Evolutionary conservation across 768 basidiomycete genomes (phyloP).

Genomic region (Hygrocybe punicea): DNA sequence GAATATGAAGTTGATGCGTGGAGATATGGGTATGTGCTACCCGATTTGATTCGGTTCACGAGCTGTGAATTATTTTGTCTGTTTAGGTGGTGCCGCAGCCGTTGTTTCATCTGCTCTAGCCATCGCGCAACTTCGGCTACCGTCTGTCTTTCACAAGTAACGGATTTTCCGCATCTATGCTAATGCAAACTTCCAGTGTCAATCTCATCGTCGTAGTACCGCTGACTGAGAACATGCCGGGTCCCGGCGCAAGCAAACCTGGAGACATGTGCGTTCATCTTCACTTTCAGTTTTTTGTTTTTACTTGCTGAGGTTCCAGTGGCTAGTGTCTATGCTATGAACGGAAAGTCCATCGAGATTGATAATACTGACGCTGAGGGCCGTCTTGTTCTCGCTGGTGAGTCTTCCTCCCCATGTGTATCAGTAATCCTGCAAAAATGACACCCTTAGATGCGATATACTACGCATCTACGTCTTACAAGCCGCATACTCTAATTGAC

Average conservation of each 20-base stretch:
- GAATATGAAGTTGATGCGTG: conserved; percentile 84
- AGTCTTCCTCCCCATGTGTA: conserved; percentile 11
- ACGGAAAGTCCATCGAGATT: conserved; percentile 81
- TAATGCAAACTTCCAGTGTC: conserved; percentile 42
- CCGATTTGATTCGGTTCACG: not conserved
- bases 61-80: not conserved
- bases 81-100: conserved; percentile 70
- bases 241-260: conserved; percentile 68
- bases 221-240: conserved; percentile 84
- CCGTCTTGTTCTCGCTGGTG: conserved; percentile 69
- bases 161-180: not conserved
- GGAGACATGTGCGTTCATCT: conserved; percentile 66
- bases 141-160: conserved; percentile 44
- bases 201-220: conserved; percentile 73
- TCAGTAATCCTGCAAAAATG: not conserved
- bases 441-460: conserved; percentile 66
- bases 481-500: conserved; percentile 79
- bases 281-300: not conserved
- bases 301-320: not conserved
- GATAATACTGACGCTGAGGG: conserved; percentile 89
- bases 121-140: conserved; percentile 77
- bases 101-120: conserved; percentile 71
- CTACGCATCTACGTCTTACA: conserved; percentile 73
- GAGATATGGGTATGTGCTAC: conserved; percentile 69
- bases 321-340: conserved; percentile 75